Evolutionary conservation across 2,329 filamentous ascomycete genomes (phyloP), one percentile per base, ranked within the genome.

Genomic region (Scopulariopsis brevicaulis): DNA sequence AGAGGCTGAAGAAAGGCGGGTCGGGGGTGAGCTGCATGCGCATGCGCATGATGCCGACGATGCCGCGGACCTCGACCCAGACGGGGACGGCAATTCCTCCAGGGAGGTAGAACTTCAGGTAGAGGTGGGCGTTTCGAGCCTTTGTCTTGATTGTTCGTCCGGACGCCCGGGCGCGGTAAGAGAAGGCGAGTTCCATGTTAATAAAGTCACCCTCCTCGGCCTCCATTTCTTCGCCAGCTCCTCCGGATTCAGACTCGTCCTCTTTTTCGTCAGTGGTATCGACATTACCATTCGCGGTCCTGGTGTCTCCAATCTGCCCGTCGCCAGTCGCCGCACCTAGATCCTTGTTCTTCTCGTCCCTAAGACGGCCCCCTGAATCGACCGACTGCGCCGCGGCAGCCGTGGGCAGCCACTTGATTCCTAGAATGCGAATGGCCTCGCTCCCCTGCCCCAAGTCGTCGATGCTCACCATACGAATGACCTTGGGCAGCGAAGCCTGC

Each of bases 231-330:
- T 56, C 25, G 24, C 24, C 55, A 7, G 12, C 11, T n/a, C 24
- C 37, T 15, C 54, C n/a, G 28, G 28, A 4, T 8, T 8, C 28
- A 32, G 8, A 32, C 4, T 32, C 28, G 28, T 32, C 8, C 28
- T 32, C 28, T 32, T 32, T 32, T 4, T 32, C 28, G 28, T 4
- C 28, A 4, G 4, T 32, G 28, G 28, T 32, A 32, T 32, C 28
- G 20, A 88, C 90, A 96, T 96, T 66, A 96, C 92, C 90, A 96
- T 96, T 69, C 96, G 97, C 63, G 87, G 83, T 6, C 91, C 90
- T 71, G 6, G 48, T 25, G 3, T 53, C 50, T 92, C 94, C 53
- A 89, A 87, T 2, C 96, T 89, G 67, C 96, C 92, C 59, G 94
- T 86, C 4, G 91, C 92, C 1, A n/a, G n/a, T n/a, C n/a, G 90